Evolutionary conservation across 805 yeast genomes (phyloP).

Genomic region (Sugiyamaella floridensis): DNA sequence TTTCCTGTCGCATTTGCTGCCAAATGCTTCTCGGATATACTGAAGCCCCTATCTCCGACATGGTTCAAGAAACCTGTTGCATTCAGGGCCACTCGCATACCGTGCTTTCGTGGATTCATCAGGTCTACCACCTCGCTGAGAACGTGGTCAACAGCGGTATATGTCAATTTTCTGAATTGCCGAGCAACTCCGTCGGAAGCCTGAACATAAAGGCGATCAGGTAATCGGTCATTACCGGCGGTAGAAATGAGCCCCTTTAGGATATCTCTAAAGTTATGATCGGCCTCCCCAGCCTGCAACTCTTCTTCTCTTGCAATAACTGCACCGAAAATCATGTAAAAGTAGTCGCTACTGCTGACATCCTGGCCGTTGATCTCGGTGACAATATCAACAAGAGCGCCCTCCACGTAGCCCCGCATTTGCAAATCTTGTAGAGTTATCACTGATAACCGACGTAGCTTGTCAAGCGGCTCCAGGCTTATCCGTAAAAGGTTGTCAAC

Average conservation of each 20-base stretch:
- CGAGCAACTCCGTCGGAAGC: not conserved
- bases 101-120: not conserved
- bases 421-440: slow-evolving; percentile 30
- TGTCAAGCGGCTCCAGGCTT: slow-evolving; percentile 57
- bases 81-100: not conserved
- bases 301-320: no score
- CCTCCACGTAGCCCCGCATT: no score
- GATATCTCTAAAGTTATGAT: no score
- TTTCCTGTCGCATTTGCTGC: not conserved
- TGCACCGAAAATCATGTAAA: not conserved
- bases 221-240: not conserved
- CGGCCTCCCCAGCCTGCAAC: no score
- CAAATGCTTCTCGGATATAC: not conserved
- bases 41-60: not conserved
- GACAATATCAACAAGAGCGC: not conserved
- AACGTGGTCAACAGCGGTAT: not conserved
- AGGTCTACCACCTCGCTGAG: not conserved
- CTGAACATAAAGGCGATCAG: not conserved
- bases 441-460: slow-evolving; percentile 41
- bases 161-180: not conserved
- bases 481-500: slow-evolving; percentile 41
- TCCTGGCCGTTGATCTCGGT: not conserved
- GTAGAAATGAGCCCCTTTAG: not conserved
- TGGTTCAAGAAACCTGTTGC: not conserved
- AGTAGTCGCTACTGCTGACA: not conserved